Percentiles rank a stretch among this genome's conserved stretches.
Evolutionary conservation across 257 asterid genomes (phyloP).

Genomic region (Solanum commersonii): DNA sequence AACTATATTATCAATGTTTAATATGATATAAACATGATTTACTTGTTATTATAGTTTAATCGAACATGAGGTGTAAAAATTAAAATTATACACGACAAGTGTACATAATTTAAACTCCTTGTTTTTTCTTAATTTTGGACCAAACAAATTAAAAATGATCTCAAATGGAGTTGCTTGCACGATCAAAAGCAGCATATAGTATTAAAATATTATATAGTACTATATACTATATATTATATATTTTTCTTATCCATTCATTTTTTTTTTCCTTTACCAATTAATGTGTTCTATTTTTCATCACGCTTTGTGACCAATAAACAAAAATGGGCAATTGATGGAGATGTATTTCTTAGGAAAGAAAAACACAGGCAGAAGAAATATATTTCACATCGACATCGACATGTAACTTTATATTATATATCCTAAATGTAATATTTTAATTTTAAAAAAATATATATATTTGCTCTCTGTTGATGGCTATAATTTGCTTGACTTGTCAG

Average conservation of each 20-base stretch:
- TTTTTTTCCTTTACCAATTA: background rate
- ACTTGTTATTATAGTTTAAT: background rate
- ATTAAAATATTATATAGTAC: background rate
- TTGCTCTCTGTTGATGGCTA: background rate
- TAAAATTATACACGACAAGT: background rate
- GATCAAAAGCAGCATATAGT: background rate
- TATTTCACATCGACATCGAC: background rate
- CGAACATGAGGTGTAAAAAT: background rate
- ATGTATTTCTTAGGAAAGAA: background rate
- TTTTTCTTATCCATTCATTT: background rate
- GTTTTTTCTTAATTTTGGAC: background rate
- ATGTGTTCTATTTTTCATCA: background rate
- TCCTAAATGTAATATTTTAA: background rate
- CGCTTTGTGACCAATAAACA: background rate
- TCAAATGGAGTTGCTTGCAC: background rate
- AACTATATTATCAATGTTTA: background rate
- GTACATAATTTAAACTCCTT: background rate
- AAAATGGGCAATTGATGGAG: background rate
- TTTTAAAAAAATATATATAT: background rate
- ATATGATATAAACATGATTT: background rate
- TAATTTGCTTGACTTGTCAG: background rate
- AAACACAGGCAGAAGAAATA: background rate
- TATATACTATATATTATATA: background rate
- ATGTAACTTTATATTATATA: background rate
- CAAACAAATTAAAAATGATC: background rate